A percentile compares a stretch with the other conserved stretches of the same genome.
phyloP scores from a whole-genome alignment of 2,329 filamentous ascomycete species.

The Xylariaceae sp. region DNA sequence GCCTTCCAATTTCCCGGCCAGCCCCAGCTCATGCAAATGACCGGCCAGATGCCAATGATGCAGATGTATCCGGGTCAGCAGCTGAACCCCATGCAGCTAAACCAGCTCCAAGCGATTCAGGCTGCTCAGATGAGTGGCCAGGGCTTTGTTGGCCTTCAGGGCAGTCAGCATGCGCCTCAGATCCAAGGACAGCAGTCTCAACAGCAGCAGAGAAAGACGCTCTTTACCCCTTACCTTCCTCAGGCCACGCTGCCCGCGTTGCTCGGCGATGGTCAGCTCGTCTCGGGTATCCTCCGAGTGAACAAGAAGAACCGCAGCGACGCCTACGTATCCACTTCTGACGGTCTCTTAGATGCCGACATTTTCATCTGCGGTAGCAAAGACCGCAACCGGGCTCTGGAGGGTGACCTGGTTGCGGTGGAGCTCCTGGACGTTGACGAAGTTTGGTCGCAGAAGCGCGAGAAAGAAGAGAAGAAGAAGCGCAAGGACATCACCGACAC shows the following conservation, averaged over 20 bases:
- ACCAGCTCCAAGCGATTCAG: conserved; percentile 87
- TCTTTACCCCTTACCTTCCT: conserved; percentile 95
- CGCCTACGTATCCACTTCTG: conserved; percentile 90
- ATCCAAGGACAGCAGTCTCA: conserved; percentile 62
- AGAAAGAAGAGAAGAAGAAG: conserved; percentile 99
- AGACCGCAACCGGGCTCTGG: conserved; percentile 91
- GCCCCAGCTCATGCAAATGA: conserved; percentile 79
- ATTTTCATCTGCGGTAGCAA: conserved; percentile 99
- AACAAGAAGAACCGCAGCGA: conserved; percentile 99
- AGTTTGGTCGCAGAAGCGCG: conserved; percentile 96
- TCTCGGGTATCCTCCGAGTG: conserved; percentile 91
- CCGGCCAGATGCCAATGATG: conserved; percentile 76
- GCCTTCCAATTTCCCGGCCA: conserved; percentile 85
- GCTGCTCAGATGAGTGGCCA: conserved; percentile 77
- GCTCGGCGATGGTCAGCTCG: conserved; percentile 83
- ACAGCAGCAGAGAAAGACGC: conserved; percentile 90
- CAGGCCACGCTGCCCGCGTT: conserved; percentile 90
- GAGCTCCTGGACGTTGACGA: conserved; percentile 97
- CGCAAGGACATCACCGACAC: conserved; percentile 97
- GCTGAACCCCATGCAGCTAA: conserved; percentile 79
- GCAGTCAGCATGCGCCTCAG: conserved; percentile 66
- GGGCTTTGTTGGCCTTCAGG: conserved; percentile 58
- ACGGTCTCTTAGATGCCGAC: conserved; percentile 82
- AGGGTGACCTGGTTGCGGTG: conserved; percentile 91
- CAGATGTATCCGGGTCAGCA: conserved; percentile 81